phyloP scores from a whole-genome alignment of 2,329 filamentous ascomycete species.

The Verticillium nonalfalfae region DNA sequence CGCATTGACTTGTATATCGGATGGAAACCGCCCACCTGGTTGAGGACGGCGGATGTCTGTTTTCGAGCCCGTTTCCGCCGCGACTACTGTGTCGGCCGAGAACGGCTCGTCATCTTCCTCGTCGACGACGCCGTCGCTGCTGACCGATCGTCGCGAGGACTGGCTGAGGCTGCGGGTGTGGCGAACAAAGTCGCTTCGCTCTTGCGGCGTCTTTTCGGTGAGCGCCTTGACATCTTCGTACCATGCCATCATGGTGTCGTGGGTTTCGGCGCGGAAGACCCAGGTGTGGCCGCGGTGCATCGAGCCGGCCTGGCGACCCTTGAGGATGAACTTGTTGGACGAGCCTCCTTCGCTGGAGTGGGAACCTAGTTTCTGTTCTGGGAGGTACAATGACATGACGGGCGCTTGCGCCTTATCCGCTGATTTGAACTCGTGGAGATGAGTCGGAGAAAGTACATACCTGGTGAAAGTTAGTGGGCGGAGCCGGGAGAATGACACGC shows the following conservation, averaged over 20 bases:
- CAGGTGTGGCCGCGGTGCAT: constrained; percentile 80
- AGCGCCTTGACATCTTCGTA: constrained; percentile 88
- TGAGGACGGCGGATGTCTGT: constrained; percentile 63
- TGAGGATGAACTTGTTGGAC: constrained; percentile 97
- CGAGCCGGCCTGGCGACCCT: constrained; percentile 85
- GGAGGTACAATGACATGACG: constrained; percentile 92
- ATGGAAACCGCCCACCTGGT: constrained; percentile 95
- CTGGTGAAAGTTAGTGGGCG: constrained; percentile 32
- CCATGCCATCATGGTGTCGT: constrained; percentile 97
- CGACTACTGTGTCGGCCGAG: constrained; percentile 47
- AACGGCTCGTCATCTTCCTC: constrained; percentile 66
- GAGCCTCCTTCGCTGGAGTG: constrained; percentile 77
- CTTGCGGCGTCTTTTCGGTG: constrained; percentile 82
- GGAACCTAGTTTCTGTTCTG: constrained; percentile 91
- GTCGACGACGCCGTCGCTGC: constrained; percentile 72
- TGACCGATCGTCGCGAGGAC: constrained; percentile 53
- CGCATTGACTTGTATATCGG: constrained; percentile 78
- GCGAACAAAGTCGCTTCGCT: constrained; percentile 80
- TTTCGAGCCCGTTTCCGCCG: constrained; percentile 39
- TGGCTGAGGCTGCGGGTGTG: constrained; percentile 75
- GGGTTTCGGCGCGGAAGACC: constrained; percentile 64
- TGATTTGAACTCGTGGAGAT: constrained; percentile 98
- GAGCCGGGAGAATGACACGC: not conserved
- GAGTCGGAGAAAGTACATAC: constrained; percentile 94
- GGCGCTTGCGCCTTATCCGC: constrained; percentile 87